A percentile compares a stretch with the other conserved stretches of the same genome.
Conservation (phyloP, 495 filamentous ascomycete species). For the Xylaria intraflava region DNA sequence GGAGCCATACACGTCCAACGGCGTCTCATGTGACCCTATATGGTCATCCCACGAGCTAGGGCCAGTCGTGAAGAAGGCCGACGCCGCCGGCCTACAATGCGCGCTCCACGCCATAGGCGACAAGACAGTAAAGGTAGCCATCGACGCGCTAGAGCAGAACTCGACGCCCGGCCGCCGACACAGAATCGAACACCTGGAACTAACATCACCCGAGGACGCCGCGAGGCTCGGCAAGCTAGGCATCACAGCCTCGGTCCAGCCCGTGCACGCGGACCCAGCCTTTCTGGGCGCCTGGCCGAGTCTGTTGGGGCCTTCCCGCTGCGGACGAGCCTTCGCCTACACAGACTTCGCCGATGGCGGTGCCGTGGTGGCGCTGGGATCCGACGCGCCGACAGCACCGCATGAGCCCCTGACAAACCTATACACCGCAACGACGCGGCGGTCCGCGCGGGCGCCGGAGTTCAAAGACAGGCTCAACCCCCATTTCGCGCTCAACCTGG, state of each 20-base stretch:
- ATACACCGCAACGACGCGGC: constrained; percentile 55
- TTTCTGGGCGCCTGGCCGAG: constrained; percentile 54
- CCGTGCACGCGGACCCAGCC: constrained; percentile 57
- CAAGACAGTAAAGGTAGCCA: constrained; percentile 46
- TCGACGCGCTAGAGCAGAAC: constrained; percentile 47
- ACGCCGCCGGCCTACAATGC: constrained; percentile 50
- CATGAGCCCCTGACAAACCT: constrained; percentile 49
- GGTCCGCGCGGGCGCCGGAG: constrained; percentile 47
- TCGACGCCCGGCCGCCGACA: constrained; percentile 43
- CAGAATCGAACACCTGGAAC: constrained; percentile 57
- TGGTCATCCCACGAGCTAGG: constrained; percentile 48
- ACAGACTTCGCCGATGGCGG: constrained; percentile 50
- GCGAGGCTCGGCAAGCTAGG: constrained; percentile 45
- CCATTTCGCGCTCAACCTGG: constrained; percentile 45
- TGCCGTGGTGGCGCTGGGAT: constrained; percentile 50
- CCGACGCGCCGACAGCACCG: constrained; percentile 56
- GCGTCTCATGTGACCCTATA: constrained; percentile 43
- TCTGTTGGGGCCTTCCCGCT: constrained; percentile 47
- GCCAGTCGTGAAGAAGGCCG: constrained; percentile 50
- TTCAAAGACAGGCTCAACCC: constrained; percentile 44
- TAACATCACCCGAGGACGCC: constrained; percentile 48
- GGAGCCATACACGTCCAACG: constrained; percentile 53
- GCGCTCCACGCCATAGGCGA: constrained; percentile 65
- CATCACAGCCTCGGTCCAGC: constrained; percentile 59
- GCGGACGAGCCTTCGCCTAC: constrained; percentile 54